Evolutionary conservation across 2,329 filamentous ascomycete genomes (phyloP).

Genomic region (Berkeleyomyces rouxiae): DNA sequence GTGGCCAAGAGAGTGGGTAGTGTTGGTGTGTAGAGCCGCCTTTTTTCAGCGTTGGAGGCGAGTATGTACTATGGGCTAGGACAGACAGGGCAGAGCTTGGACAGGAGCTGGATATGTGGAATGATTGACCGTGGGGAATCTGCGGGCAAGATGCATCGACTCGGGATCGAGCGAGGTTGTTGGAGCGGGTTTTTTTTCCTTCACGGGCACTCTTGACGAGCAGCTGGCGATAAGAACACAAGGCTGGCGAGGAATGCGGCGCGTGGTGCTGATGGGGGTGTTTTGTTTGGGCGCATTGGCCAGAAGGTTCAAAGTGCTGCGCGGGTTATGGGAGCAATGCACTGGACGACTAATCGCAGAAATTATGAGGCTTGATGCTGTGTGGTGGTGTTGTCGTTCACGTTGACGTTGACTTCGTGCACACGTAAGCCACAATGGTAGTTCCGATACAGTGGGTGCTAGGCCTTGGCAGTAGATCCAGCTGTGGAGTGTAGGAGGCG

Average conservation of each 20-base stretch:
- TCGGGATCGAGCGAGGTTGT: neutral
- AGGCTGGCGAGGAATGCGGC: neutral
- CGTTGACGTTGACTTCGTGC: slow-evolving; percentile 6
- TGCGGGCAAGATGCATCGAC: neutral
- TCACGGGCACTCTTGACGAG: neutral
- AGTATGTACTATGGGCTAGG: neutral
- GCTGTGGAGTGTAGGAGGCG: neutral
- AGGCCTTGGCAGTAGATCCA: neutral
- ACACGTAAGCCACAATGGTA: slow-evolving; percentile 14
- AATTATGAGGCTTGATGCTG: neutral
- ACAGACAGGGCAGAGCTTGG: neutral
- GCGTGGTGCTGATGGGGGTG: neutral
- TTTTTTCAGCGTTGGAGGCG: neutral
- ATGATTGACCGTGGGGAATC: neutral
- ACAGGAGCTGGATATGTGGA: neutral
- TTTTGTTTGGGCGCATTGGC: neutral
- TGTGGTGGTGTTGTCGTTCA: neutral
- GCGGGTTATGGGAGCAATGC: neutral
- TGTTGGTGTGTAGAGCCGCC: neutral
- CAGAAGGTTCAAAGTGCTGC: neutral
- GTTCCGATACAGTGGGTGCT: neutral
- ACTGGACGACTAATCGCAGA: neutral
- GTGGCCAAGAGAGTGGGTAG: neutral
- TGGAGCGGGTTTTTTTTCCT: neutral
- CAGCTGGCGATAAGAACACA: neutral